Evolutionary conservation across 2,329 filamentous ascomycete species (phyloP), one percentile per base, ranked within the genome.

Genomic region (Sclerotinia sclerotiorum): DNA sequence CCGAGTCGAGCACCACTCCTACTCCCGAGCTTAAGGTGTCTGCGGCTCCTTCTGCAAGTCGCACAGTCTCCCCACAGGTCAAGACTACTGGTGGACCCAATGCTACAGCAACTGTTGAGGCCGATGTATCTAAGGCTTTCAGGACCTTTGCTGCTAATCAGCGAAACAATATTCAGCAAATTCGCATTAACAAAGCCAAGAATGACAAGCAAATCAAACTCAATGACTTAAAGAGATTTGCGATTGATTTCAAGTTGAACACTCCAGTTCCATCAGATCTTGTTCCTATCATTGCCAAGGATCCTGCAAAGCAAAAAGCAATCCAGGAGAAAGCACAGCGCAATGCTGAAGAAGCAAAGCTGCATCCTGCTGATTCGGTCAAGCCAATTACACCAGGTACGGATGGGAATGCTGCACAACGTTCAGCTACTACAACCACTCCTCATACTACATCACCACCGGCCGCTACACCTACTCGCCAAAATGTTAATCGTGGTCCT

Each of bases 141-240:
- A 90, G 87, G 77, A 82, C 79, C 11, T 91, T 91, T 77, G 88
- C 87, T 27, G 83, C 79, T 32, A 82, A 83, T 69, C 83, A 88
- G 76, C 82, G 85, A 68, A 81, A 80, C 68, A 84, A 83, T 69
- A 83, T 83, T 7, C 85, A 88, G 74, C 85, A 87, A 74, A 82
- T 79, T 51, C 82, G 87, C 57, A 81, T 78, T 70, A 85, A 80
- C 73, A 89, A 88, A 77, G 84, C 84, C 13, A 87, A 85, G 77
- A 85, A 84, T 69, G 95, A 98, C 78, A 97, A 97, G 78, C 93
- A 94, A 73, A 88, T 95, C 72, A 97, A 97, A 79, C 80, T 99
- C 70, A 97, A 92, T 69, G 95, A 99, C 80, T 81, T 99, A 69
- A 96, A 95, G 83, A 97, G 94, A 77, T 99, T 99, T 79, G 93